phyloP scores from a whole-genome alignment of 495 filamentous ascomycete species.

The Sphaerosporella brunnea region DNA sequence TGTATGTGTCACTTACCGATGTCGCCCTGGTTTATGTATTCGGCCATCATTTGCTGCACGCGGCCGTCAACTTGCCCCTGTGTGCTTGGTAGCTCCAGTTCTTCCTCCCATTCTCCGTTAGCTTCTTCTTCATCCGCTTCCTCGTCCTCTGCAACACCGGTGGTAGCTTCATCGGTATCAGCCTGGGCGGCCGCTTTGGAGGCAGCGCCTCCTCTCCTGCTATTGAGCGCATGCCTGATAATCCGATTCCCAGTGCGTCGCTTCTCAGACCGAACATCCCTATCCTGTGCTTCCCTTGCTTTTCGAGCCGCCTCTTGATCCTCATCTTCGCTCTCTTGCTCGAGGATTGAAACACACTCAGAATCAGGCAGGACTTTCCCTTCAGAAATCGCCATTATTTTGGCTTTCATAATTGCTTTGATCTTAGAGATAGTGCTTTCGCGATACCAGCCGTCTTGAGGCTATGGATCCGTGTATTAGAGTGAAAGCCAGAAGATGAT shows the following conservation, averaged over 20 bases:
- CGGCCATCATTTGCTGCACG: constrained; percentile 6
- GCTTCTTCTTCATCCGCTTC: constrained; percentile 3
- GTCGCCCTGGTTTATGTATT: constrained; percentile 1
- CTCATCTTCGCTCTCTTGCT: constrained; percentile 17
- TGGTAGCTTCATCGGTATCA: background rate
- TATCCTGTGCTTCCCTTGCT: constrained; percentile 1
- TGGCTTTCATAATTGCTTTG: constrained; percentile 69
- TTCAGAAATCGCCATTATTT: constrained; percentile 38
- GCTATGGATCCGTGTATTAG: no score
- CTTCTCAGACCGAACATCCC: background rate
- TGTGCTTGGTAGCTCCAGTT: constrained; percentile 4
- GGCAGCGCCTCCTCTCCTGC: background rate
- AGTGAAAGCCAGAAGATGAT: no score
- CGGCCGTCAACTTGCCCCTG: background rate
- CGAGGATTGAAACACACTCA: constrained; percentile 31
- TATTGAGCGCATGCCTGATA: background rate
- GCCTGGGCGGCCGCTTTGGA: background rate
- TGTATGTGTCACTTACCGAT: constrained; percentile 2
- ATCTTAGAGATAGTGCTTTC: constrained; percentile 62
- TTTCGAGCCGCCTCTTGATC: constrained; percentile 4
- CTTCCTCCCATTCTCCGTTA: constrained; percentile 7
- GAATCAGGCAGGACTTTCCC: constrained; percentile 27
- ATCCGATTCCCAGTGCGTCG: background rate
- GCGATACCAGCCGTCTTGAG: constrained; percentile 57
- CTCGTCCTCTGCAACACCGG: background rate